Percentiles rank a stretch among this genome's conserved stretches.
These are phyloP conservation scores for Candida patagonica DNA, from an alignment of 805 yeast species.

Conservation along the genomic window DNA sequence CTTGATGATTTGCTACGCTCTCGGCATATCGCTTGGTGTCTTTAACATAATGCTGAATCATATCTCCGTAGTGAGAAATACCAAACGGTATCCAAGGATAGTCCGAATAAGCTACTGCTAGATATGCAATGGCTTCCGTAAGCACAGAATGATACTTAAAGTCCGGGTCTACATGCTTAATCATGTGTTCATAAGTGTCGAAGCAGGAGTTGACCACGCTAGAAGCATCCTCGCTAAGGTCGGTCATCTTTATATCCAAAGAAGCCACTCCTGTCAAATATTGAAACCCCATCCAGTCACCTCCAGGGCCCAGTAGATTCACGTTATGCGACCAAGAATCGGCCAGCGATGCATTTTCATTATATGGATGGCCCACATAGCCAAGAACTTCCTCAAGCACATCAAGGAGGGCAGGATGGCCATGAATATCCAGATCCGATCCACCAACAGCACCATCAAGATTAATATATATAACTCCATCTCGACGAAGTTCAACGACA, in stretches of 20 bases:
- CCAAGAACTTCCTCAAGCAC: constrained; percentile 37
- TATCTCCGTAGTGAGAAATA: constrained; percentile 37
- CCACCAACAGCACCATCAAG: constrained; percentile 55
- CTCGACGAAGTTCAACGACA: constrained; percentile 43
- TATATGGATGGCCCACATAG: constrained; percentile 16
- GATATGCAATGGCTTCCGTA: constrained; percentile 44
- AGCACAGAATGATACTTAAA: constrained; percentile 49
- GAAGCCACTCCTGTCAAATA: constrained; percentile 61
- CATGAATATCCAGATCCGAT: constrained; percentile 42
- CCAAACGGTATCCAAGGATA: constrained; percentile 69
- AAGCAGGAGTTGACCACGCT: constrained; percentile 47
- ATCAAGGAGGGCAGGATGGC: constrained; percentile 56
- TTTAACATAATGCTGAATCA: constrained; percentile 35
- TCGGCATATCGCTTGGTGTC: constrained; percentile 34
- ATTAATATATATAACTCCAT: constrained; percentile 65
- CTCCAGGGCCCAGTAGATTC: constrained; percentile 30
- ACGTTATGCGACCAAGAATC: constrained; percentile 15
- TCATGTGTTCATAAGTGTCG: constrained; percentile 54
- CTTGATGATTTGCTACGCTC: constrained; percentile 8
- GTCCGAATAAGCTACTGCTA: constrained; percentile 56
- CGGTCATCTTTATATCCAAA: constrained; percentile 46
- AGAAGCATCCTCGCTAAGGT: constrained; percentile 12
- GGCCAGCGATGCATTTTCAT: constrained; percentile 11
- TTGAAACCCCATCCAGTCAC: constrained; percentile 63
- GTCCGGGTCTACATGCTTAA: constrained; percentile 43